Percentiles rank a stretch among this genome's conserved stretches.
Conservation (phyloP, 148 eudicot genomes). For the Dysphania ambrosioides region DNA sequence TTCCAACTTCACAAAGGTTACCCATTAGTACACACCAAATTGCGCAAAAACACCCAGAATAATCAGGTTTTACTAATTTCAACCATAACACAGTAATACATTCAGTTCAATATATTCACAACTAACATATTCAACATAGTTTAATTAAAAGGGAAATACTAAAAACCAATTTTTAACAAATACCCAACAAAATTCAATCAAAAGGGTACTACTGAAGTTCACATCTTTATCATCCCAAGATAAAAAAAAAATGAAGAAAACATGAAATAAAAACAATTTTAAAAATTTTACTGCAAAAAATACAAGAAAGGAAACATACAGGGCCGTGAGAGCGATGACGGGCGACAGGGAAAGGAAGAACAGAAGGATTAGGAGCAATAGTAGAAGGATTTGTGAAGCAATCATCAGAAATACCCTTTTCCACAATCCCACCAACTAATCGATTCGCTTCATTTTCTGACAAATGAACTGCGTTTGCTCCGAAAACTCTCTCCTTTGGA, state of each 20-base stretch:
- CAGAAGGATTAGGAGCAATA: constrained; percentile 52
- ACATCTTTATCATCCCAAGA: not conserved
- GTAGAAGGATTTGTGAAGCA: constrained; percentile 34
- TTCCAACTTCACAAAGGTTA: not conserved
- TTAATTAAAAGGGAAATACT: not conserved
- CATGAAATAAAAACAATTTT: not conserved
- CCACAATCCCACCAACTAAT: constrained; percentile 68
- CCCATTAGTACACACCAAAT: not conserved
- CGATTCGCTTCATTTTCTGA: constrained; percentile 33
- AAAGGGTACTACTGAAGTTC: not conserved
- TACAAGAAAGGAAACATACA: constrained; percentile 32
- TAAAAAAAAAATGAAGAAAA: not conserved
- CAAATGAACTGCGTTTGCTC: constrained; percentile 25
- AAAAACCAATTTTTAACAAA: not conserved
- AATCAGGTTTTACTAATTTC: not conserved
- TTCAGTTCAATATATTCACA: not conserved
- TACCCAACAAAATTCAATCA: not conserved
- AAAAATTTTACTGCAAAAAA: not conserved
- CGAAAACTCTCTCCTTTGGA: constrained; percentile 29
- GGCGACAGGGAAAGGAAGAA: constrained; percentile 84
- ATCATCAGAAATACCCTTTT: constrained; percentile 53
- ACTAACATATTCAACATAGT: not conserved
- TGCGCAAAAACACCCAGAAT: not conserved
- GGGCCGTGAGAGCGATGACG: constrained; percentile 93
- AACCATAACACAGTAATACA: not conserved